Conservation (phyloP, 306 rosid genomes). For the Citrullus colocynthis region DNA sequence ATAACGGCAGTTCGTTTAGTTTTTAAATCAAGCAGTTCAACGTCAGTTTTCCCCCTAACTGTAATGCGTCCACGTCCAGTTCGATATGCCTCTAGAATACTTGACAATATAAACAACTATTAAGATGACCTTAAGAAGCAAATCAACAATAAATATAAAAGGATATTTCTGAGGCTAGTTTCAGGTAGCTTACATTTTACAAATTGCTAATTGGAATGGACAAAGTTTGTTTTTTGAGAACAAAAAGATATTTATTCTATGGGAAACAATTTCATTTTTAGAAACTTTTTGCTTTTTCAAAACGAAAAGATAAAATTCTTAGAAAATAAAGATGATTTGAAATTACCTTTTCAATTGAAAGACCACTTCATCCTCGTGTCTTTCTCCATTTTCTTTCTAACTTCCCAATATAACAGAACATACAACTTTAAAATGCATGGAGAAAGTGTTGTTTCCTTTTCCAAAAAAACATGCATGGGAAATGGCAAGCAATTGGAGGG, state of each 20-base stretch:
- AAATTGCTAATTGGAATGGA: not conserved
- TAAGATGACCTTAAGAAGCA: constrained; percentile 7
- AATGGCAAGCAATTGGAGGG: not conserved
- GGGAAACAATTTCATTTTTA: not conserved
- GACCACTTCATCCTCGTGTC: not conserved
- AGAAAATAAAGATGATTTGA: not conserved
- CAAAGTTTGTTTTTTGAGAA: not conserved
- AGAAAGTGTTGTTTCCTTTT: too few species aligned
- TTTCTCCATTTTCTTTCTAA: not conserved
- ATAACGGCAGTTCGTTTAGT: constrained; percentile 65
- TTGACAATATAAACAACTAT: constrained; percentile 26
- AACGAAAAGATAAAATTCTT: not conserved
- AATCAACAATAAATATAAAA: not conserved
- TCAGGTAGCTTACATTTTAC: not conserved
- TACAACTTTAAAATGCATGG: not conserved
- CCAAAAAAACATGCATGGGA: not conserved
- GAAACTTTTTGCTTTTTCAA: not conserved
- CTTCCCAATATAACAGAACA: not conserved
- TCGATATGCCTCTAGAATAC: constrained; percentile 91
- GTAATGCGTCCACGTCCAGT: constrained; percentile 76
- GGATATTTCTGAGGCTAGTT: not conserved
- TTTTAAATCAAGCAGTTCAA: constrained; percentile 79
- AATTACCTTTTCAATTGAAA: not conserved
- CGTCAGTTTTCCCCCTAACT: constrained; percentile 87
- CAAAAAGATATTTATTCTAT: not conserved